A percentile compares a stretch with the other conserved stretches of the same genome.
These are phyloP conservation scores for Limtongia smithiae DNA, from an alignment of 805 yeast genomes.

Conservation along the genomic window DNA sequence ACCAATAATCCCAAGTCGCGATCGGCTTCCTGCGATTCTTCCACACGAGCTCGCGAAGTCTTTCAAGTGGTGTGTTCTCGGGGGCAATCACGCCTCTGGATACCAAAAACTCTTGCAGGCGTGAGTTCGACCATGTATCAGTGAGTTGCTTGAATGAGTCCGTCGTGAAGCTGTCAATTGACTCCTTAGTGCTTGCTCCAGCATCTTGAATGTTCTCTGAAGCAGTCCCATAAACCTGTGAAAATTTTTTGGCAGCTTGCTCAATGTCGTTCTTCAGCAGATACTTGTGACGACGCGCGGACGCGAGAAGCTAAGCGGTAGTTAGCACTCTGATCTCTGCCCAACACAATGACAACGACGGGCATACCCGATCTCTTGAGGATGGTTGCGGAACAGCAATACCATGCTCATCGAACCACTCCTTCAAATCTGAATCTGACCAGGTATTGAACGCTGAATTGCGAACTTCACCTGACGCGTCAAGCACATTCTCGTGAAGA, in stretches of 20 bases:
- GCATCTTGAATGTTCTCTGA: slow-evolving; percentile 20
- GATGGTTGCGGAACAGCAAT: slow-evolving; percentile 29
- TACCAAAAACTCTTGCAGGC: slow-evolving; percentile 37
- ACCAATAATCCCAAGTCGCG: slow-evolving; percentile 42
- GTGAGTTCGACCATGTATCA: slow-evolving; percentile 37
- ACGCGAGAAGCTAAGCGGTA: slow-evolving; percentile 28
- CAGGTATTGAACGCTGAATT: slow-evolving; percentile 42
- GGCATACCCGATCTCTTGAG: slow-evolving; percentile 13
- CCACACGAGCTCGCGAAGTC: slow-evolving; percentile 44
- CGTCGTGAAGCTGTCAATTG: slow-evolving; percentile 16
- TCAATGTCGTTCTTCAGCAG: slow-evolving; percentile 34
- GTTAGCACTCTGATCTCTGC: too few relatives aligned
- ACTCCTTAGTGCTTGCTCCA: slow-evolving; percentile 29
- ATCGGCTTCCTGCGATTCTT: slow-evolving; percentile 41
- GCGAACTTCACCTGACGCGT: slow-evolving; percentile 38
- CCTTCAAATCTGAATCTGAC: slow-evolving; percentile 42
- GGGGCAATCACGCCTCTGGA: slow-evolving; percentile 39
- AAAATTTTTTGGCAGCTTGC: slow-evolving; percentile 19
- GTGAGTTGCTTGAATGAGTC: slow-evolving; percentile 31
- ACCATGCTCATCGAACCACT: slow-evolving; percentile 44
- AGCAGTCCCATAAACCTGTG: slow-evolving; percentile 14
- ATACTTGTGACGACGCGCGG: slow-evolving; percentile 37
- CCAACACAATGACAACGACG: too few relatives aligned
- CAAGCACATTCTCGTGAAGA: slow-evolving; percentile 37
- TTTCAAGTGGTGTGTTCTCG: slow-evolving; percentile 36